Evolutionary conservation across 1,284 basidiomycete genomes (phyloP), one percentile per base, ranked within the genome.

Genomic region (Austroboletus niveus): DNA sequence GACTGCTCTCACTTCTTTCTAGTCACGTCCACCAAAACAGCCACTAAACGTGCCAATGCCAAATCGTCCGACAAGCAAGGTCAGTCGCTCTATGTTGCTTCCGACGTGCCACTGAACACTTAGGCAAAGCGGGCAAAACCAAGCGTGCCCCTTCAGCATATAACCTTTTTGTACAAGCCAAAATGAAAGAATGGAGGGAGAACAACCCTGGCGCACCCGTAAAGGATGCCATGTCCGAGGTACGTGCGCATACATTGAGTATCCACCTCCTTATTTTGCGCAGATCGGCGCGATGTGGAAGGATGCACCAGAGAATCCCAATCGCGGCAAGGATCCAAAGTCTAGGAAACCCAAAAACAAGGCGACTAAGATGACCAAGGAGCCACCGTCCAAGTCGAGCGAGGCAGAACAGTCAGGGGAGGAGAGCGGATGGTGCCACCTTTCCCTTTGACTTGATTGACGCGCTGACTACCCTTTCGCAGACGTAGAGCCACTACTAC

Each of bases 301-400:
- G 44, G 75, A 81, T 51, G 72, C 80, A 0, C 78, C 78, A 2
- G 80, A 82, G 58, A 83, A 84, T 59, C 81, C 81, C 1, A 82
- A 80, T 53, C 74, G 79, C 35, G 81, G 80, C 12, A 72, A 80
- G 52, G 73, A 72, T 17, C 62, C 72, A 39, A 76, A 73, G 49
- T 35, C 71, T 36, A 69, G 65, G 34, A 73, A 76, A 50, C 60
- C 75, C 30, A 78, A 74, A 49, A 63, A 63, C 50, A 63, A 48
- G 45, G 40, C 50, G 46, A 53, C 49, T 49, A 64, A 57, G 54
- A 48, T 41, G 40, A 41, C 47, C 27, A 60, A 65, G 31, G 56
- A 64, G 17, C 49, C 58, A 5, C 51, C 51, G 39, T 48, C 53
- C 40, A 56, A 57, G 52, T 62, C 58, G 35, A 69, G 54, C 24